Base-by-base conservation (phyloP, 2,329 filamentous ascomycete species). In the Ophiosphaerella narmari region DNA sequence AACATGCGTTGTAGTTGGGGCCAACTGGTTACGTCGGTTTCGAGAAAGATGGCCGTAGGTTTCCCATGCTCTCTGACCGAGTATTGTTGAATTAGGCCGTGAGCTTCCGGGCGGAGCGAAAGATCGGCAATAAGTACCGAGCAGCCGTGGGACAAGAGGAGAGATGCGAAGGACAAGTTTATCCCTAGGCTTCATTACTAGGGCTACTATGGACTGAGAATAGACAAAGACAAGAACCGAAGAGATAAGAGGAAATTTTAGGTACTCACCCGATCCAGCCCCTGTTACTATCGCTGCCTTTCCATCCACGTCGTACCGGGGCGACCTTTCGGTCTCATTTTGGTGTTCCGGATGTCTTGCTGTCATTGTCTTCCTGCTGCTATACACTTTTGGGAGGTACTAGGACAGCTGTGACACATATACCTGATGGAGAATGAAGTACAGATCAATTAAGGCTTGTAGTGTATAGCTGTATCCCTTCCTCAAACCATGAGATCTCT, bases 51-150 rank as follows among this genome's bases (percentile, higher is more conserved):
- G 1, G 76, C 77, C 31, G 71, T 61, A 6, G 75, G 68, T 12
- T 57, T 65, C 1, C 39, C 41, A 5, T 21, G 29, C 37, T 29
- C 51, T 52, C 39, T 54, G 53, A 11, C 55, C 26, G 26, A 23
- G 50, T 64, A 60, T n/a, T 71, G 43, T 16, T 74, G 59, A 7
- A 78, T 43, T 2, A 80, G 60, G n/a, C 67, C 55, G 47, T 76
- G 65, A 2, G 78, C 78, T 65, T 81, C 78, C 0, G 77, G 76
- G 1, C 78, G 74, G 0, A 81, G 70, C 14, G 70, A 54, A 3
- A 81, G 65, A 52, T 81, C 78, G 14, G 77, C 78, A 40, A 81
- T 67, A 35, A 81, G 63, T 38, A 80, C 78, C 48, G 75, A 78
- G 69, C 77, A 80, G 51, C 74, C 73, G 9, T 63, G 61, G 0